Evolutionary conservation across 169 alveolate species (phyloP).

Genomic region (Plasmodium fragile): DNA sequence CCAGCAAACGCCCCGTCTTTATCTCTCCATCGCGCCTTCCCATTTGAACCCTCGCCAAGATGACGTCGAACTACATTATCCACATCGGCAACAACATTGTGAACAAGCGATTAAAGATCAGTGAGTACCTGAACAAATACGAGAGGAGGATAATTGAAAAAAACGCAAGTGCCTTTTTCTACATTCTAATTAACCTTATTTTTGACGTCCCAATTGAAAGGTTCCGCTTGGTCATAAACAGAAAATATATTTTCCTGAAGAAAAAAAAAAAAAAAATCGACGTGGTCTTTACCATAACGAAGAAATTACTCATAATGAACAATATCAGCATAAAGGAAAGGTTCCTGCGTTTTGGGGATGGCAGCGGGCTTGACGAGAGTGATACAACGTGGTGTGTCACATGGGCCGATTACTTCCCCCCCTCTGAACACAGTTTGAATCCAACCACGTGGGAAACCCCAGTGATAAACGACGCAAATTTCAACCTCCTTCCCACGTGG

Average conservation of each 20-base stretch:
- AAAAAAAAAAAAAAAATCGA: slow-evolving; percentile 35
- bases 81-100: slow-evolving; percentile 44
- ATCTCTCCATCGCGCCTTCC: background rate
- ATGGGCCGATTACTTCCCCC: background rate
- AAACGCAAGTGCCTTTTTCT: slow-evolving; percentile 52
- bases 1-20: background rate
- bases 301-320: slow-evolving; percentile 21
- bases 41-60: background rate
- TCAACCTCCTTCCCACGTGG: background rate
- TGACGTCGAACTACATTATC: slow-evolving; percentile 69
- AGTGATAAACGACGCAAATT: background rate
- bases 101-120: slow-evolving; percentile 43
- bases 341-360: background rate
- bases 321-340: slow-evolving; percentile 41
- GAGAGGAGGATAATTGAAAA: slow-evolving; percentile 54
- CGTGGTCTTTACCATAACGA: slow-evolving; percentile 38
- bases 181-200: slow-evolving; percentile 42
- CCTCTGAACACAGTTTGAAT: too few species aligned
- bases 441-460: background rate
- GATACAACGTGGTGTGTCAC: background rate
- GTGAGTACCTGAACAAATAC: slow-evolving; percentile 33
- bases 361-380: background rate
- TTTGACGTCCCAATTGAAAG: slow-evolving; percentile 53
- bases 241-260: slow-evolving; percentile 60
- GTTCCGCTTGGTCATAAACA: slow-evolving; percentile 56